Conservation (phyloP, 805 yeast genomes). For the Blastobotrys mokoenaii region DNA sequence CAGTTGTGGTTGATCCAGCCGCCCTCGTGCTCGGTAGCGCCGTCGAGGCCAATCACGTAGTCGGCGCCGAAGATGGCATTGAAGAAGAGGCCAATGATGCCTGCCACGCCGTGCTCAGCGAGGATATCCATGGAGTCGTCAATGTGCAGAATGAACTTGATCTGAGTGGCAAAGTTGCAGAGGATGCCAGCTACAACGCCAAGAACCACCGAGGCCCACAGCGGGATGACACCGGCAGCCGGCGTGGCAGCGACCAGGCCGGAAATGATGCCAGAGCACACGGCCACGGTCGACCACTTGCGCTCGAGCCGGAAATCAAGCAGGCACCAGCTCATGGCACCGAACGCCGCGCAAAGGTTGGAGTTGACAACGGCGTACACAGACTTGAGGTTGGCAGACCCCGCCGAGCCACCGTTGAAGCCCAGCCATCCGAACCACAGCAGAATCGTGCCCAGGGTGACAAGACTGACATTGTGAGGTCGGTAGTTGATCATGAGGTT, state of each 20-base stretch:
- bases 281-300: slow-evolving; percentile 91
- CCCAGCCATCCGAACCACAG: slow-evolving; percentile 96
- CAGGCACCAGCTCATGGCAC: slow-evolving; percentile 86
- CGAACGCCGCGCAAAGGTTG: slow-evolving; percentile 80
- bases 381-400: slow-evolving; percentile 73
- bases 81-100: slow-evolving; percentile 81
- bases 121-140: slow-evolving; percentile 92
- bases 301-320: slow-evolving; percentile 81
- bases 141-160: slow-evolving; percentile 70
- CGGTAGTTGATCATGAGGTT: slow-evolving; percentile 73
- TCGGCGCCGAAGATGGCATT: slow-evolving; percentile 78
- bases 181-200: slow-evolving; percentile 74
- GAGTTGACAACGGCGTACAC: slow-evolving; percentile 89
- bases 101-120: slow-evolving; percentile 99
- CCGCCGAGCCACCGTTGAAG: slow-evolving; percentile 86
- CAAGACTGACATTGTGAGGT: slow-evolving; percentile 90
- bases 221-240: slow-evolving; percentile 79
- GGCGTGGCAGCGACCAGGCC: slow-evolving; percentile 98
- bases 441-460: slow-evolving; percentile 77
- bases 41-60: slow-evolving; percentile 87
- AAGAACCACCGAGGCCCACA: slow-evolving; percentile 82
- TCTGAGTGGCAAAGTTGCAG: slow-evolving; percentile 84
- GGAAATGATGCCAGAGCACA: slow-evolving; percentile 91
- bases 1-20: slow-evolving; percentile 91
- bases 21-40: slow-evolving; percentile 72